These are phyloP conservation scores for Fistulifera pelliculosa DNA, from an alignment of 108 stramenopile species.

Conservation along the genomic window DNA sequence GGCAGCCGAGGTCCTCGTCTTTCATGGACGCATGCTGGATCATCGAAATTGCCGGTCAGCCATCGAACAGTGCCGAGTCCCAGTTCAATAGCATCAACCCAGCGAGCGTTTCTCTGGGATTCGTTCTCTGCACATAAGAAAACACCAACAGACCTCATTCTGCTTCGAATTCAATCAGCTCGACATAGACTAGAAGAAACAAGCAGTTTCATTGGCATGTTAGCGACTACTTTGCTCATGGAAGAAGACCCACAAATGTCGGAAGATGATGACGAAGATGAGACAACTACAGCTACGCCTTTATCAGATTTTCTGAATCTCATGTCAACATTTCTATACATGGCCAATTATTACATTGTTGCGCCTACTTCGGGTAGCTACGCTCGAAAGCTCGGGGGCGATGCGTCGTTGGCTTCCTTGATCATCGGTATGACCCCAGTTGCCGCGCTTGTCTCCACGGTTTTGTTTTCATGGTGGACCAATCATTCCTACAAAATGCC, in stretches of 20 bases:
- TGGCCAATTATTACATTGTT: slow-evolving; percentile 92
- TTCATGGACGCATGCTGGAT: no score
- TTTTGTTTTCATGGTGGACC: slow-evolving; percentile 82
- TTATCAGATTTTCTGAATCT: slow-evolving; percentile 53
- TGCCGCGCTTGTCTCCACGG: slow-evolving; percentile 70
- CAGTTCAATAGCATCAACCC: no score
- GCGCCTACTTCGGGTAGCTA: slow-evolving; percentile 82
- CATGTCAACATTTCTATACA: slow-evolving; percentile 76
- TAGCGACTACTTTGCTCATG: slow-evolving; percentile 31
- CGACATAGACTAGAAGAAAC: slow-evolving; percentile 25
- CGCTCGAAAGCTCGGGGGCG: slow-evolving; percentile 61
- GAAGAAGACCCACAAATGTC: neutral
- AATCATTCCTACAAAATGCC: slow-evolving; percentile 76
- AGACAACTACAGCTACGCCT: neutral
- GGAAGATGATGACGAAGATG: slow-evolving; percentile 3
- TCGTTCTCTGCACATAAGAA: no score
- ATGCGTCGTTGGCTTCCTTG: slow-evolving; percentile 61
- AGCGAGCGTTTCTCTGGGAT: no score
- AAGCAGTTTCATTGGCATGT: slow-evolving; percentile 23
- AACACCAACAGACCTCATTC: slow-evolving; percentile 15
- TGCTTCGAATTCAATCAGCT: slow-evolving; percentile 30
- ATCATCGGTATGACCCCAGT: slow-evolving; percentile 90
- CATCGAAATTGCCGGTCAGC: no score
- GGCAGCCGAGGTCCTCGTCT: no score
- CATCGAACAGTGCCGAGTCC: no score